Conservation (phyloP, 352 stramenopile genomes). For the Phytopythium delawarense region DNA sequence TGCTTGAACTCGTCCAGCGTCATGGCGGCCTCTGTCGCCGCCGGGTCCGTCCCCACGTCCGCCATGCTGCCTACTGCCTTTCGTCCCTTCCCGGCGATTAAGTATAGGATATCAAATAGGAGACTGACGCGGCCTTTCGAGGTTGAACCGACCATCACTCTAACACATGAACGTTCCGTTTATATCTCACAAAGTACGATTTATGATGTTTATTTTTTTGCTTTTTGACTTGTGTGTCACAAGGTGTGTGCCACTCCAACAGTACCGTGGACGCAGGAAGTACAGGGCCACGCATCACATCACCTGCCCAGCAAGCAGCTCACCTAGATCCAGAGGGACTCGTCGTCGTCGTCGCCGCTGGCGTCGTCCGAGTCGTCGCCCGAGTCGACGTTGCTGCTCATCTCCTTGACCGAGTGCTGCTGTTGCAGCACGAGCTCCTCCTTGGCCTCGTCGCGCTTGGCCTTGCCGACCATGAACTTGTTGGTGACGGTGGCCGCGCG, state of each 20-base stretch:
- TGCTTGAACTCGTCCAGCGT: slow-evolving; percentile 63
- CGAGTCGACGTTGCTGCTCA: slow-evolving; percentile 3
- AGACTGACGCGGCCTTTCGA: slow-evolving; percentile 2
- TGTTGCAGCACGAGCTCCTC: slow-evolving; percentile 21
- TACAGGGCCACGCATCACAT: not conserved
- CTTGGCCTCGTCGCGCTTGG: slow-evolving; percentile 34
- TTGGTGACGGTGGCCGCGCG: slow-evolving; percentile 40
- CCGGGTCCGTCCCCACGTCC: not conserved
- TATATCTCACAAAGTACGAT: slow-evolving; percentile 2
- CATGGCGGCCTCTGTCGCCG: slow-evolving; percentile 26
- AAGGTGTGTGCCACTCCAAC: not conserved
- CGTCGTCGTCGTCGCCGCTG: slow-evolving; percentile 25
- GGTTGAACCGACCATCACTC: slow-evolving; percentile 6
- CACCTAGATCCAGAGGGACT: slow-evolving; percentile 39
- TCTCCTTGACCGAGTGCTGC: slow-evolving; percentile 12
- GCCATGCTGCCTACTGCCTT: not conserved
- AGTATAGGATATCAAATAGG: not conserved
- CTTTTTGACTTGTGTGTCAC: not conserved
- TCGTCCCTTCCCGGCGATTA: no score
- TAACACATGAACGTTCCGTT: not conserved
- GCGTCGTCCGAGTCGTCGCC: slow-evolving; percentile 18
- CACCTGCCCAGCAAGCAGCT: not conserved
- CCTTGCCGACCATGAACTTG: slow-evolving; percentile 42
- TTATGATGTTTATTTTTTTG: not conserved
- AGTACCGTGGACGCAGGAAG: not conserved